phyloP scores from a whole-genome alignment of 768 basidiomycete species.

The Mycena vitilis region DNA sequence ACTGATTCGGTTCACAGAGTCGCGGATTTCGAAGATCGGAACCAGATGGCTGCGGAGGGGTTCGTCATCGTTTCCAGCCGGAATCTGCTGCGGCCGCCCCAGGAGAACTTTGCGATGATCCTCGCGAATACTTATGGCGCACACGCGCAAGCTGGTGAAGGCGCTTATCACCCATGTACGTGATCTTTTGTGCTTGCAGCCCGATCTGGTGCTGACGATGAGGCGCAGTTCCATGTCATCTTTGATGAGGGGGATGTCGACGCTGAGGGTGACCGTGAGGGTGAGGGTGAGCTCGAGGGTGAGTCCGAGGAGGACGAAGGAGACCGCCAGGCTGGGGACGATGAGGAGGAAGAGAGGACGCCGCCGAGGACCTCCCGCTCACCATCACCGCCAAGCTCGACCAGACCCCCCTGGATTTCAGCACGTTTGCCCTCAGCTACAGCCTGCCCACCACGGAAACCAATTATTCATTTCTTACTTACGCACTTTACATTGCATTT shows the following conservation, averaged over 20 bases:
- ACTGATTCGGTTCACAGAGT: conserved; percentile 58
- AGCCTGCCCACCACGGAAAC: conserved; percentile 21
- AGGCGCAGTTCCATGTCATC: conserved; percentile 67
- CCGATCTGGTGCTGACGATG: conserved; percentile 23
- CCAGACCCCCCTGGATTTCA: conserved; percentile 34
- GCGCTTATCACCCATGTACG: conserved; percentile 81
- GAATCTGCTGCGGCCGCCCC: conserved; percentile 80
- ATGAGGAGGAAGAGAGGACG: conserved; percentile 46
- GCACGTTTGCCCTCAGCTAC: conserved; percentile 10
- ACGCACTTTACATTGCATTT: background rate
- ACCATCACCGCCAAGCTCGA: conserved; percentile 30
- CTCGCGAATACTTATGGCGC: conserved; percentile 85
- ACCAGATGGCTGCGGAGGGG: conserved; percentile 90
- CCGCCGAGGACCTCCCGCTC: conserved; percentile 23
- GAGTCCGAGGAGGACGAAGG: conserved; percentile 36
- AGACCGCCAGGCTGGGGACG: conserved; percentile 45
- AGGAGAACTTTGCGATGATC: conserved; percentile 82
- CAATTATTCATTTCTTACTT: background rate
- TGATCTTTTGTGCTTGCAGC: conserved; percentile 24
- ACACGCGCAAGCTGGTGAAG: conserved; percentile 81
- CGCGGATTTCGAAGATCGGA: conserved; percentile 89
- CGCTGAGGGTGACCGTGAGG: conserved; percentile 73
- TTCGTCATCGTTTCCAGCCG: conserved; percentile 90
- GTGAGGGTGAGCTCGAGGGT: conserved; percentile 71
- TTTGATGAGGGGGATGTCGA: conserved; percentile 80